phyloP scores from a whole-genome alignment of 805 yeast species.

The Zygosaccharomyces bailii region DNA sequence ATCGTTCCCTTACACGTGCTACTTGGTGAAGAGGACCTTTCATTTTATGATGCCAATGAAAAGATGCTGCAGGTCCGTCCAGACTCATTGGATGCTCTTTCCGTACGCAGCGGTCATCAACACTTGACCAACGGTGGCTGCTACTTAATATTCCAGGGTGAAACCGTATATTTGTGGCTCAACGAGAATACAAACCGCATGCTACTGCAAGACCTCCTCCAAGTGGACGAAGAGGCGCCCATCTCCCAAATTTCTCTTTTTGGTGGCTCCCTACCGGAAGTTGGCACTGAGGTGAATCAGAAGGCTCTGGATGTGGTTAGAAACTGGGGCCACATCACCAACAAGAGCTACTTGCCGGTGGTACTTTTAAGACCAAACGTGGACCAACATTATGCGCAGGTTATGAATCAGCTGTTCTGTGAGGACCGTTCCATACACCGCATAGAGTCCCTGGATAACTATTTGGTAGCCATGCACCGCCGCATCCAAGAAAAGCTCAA shows the following conservation, averaged over 20 bases:
- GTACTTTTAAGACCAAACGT: slow-evolving; percentile 33
- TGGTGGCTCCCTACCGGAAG: slow-evolving; percentile 58
- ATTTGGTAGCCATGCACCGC: slow-evolving; percentile 63
- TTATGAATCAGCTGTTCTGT: slow-evolving; percentile 54
- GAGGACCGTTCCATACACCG: slow-evolving; percentile 67
- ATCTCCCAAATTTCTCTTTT: slow-evolving; percentile 26
- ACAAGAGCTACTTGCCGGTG: slow-evolving; percentile 26
- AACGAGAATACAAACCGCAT: slow-evolving; percentile 65
- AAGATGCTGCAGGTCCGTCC: slow-evolving; percentile 38
- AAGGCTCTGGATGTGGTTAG: slow-evolving; percentile 63
- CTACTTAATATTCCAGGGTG: slow-evolving; percentile 72
- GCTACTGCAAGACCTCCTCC: slow-evolving; percentile 72
- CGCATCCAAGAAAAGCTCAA: slow-evolving; percentile 52
- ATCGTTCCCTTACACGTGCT: slow-evolving; percentile 69
- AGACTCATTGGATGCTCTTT: slow-evolving; percentile 47
- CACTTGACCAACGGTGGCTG: slow-evolving; percentile 63
- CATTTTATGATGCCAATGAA: slow-evolving; percentile 42
- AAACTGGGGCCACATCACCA: slow-evolving; percentile 39
- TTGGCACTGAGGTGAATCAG: slow-evolving; percentile 63
- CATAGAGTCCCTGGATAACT: slow-evolving; percentile 60
- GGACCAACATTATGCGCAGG: slow-evolving; percentile 30
- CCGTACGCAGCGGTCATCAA: slow-evolving; percentile 38
- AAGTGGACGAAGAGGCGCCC: slow-evolving; percentile 40
- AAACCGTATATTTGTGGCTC: slow-evolving; percentile 56
- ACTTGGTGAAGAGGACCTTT: slow-evolving; percentile 49